Evolutionary conservation across 371 early-diverging fungal species (phyloP).

Genomic region (Fennellomyces sp.): DNA sequence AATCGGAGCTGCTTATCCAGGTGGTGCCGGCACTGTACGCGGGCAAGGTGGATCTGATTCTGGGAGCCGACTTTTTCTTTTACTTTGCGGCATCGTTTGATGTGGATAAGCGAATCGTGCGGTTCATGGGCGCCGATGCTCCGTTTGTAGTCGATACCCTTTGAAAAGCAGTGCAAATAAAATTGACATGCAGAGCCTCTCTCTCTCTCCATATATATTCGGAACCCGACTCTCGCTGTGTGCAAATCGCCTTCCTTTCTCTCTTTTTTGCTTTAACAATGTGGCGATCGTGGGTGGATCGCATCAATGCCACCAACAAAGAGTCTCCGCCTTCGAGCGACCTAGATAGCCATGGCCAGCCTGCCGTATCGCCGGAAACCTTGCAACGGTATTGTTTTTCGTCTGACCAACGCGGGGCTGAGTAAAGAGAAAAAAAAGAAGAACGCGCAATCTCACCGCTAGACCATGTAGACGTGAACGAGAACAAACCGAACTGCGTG

Average conservation of each 20-base stretch:
- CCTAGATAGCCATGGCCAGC: constrained; percentile 10
- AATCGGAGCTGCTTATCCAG: constrained; percentile 18
- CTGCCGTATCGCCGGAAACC: constrained; percentile 18
- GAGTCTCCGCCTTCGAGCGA: constrained; percentile 1
- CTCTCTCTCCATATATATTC: not conserved
- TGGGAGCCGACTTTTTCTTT: constrained; percentile 37
- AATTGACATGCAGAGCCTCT: not conserved
- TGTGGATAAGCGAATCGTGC: constrained; percentile 18
- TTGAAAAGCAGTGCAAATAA: not conserved
- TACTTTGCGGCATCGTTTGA: constrained; percentile 22
- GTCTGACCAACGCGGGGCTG: not conserved
- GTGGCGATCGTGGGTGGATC: constrained; percentile 57
- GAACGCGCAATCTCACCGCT: not conserved
- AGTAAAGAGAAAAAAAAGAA: not conserved
- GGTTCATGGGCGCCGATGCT: constrained; percentile 20
- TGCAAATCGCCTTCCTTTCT: not conserved
- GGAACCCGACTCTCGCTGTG: too few species aligned
- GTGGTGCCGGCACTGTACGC: constrained; percentile 30
- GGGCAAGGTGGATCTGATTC: constrained; percentile 30
- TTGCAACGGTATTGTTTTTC: constrained; percentile 16
- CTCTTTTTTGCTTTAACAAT: constrained; percentile 13
- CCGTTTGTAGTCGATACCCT: constrained; percentile 16
- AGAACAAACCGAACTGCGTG: constrained; percentile 20
- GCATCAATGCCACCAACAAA: constrained; percentile 38
- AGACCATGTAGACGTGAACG: constrained; percentile 27